phyloP scores from a whole-genome alignment of 2,329 filamentous ascomycete species.

The Neocatenulostroma microsporum region DNA sequence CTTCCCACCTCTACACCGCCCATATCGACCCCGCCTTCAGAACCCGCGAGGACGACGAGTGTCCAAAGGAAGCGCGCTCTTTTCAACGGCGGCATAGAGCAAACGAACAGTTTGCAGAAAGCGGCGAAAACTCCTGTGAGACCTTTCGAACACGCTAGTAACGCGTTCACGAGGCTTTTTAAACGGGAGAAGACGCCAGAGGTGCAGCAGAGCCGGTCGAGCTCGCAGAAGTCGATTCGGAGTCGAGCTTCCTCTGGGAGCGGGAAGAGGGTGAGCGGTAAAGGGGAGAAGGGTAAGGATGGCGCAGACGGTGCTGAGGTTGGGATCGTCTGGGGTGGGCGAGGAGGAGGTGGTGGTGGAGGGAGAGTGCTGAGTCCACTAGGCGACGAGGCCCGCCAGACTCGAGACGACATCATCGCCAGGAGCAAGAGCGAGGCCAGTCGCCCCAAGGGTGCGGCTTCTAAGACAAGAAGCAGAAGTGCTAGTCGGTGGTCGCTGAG shows the following conservation, averaged over 20 bases:
- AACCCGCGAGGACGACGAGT: too few species aligned
- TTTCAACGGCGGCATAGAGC: conserved; percentile 21
- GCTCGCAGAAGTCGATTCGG: conserved; percentile 2
- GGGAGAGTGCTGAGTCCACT: too few species aligned
- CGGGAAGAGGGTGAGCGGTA: neutral
- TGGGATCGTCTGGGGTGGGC: conserved; percentile 9
- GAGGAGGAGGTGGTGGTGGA: too few species aligned
- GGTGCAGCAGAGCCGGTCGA: conserved; percentile 12
- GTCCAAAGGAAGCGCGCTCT: conserved; percentile 25
- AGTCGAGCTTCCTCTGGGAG: neutral
- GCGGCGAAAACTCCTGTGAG: conserved; percentile 28
- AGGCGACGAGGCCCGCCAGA: too few species aligned
- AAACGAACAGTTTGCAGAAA: conserved; percentile 23
- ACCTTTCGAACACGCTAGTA: conserved; percentile 33
- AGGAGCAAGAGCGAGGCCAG: too few species aligned
- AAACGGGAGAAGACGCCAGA: conserved; percentile 19
- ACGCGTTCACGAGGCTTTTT: conserved; percentile 32
- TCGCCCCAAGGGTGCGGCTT: too few species aligned
- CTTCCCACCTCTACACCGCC: too few species aligned
- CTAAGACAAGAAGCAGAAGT: neutral
- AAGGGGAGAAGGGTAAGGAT: neutral
- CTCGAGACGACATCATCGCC: too few species aligned
- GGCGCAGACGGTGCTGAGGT: conserved; percentile 3
- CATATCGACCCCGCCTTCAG: too few species aligned
- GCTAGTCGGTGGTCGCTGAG: neutral